A percentile compares a stretch with the other conserved stretches of the same genome.
phyloP scores from a whole-genome alignment of 2,329 filamentous ascomycete genomes.

The Fusarium avenaceum region DNA sequence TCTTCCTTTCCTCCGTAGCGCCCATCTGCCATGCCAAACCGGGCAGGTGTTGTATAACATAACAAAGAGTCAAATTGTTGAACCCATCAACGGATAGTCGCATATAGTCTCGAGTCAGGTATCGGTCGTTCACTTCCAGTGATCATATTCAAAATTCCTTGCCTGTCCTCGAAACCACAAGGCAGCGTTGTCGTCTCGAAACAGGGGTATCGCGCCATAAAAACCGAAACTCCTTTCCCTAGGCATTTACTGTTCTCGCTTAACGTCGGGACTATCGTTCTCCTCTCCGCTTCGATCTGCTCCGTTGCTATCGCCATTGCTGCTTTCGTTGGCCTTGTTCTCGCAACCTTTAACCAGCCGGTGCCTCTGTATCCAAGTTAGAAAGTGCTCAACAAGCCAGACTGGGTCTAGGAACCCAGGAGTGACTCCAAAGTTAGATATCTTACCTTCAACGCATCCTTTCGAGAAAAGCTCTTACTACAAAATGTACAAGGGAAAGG shows the following conservation, averaged over 20 bases:
- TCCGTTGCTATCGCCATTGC: slow-evolving; percentile 41
- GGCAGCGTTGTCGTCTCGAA: slow-evolving; percentile 27
- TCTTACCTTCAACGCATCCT: slow-evolving; percentile 94
- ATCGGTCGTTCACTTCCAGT: background rate
- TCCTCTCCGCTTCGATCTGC: slow-evolving; percentile 45
- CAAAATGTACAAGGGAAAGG: slow-evolving; percentile 93
- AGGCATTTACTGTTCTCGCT: slow-evolving; percentile 41
- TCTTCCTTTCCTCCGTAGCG: slow-evolving; percentile 30
- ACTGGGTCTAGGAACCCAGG: no score
- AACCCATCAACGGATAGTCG: background rate
- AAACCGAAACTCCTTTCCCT: slow-evolving; percentile 15
- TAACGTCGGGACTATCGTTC: slow-evolving; percentile 44
- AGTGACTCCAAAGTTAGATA: background rate
- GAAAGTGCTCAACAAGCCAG: background rate
- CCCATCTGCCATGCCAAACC: slow-evolving; percentile 21
- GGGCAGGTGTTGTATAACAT: slow-evolving; percentile 32
- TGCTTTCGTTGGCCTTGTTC: slow-evolving; percentile 49
- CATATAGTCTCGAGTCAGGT: slow-evolving; percentile 16
- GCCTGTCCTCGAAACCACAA: slow-evolving; percentile 7
- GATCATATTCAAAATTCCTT: slow-evolving; percentile 6
- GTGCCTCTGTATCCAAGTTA: slow-evolving; percentile 63
- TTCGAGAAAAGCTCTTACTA: slow-evolving; percentile 96
- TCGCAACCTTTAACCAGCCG: slow-evolving; percentile 75
- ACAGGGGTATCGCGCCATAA: slow-evolving; percentile 26
- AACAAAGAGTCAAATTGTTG: slow-evolving; percentile 17